Conservation (phyloP, 148 eudicot genomes). For the Cornus kousa region DNA sequence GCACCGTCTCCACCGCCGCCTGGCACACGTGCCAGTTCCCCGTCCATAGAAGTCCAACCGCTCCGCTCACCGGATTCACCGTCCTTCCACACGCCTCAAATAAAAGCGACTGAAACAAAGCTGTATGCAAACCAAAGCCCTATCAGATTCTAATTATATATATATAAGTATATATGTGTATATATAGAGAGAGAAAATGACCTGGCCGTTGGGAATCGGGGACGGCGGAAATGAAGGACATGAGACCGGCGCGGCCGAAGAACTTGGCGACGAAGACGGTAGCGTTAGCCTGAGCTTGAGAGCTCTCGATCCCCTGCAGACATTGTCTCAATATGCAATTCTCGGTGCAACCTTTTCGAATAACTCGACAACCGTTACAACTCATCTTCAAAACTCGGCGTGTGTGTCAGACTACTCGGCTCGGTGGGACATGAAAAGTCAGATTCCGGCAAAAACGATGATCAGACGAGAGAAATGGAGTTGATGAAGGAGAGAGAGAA, state of each 20-base stretch:
- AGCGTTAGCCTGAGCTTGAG: constrained; percentile 47
- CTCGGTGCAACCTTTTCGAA: constrained; percentile 45
- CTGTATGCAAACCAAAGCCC: constrained; percentile 17
- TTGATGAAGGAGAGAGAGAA: constrained; percentile 2
- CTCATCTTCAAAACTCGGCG: constrained; percentile 22
- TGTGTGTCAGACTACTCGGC: neutral
- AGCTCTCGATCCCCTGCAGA: constrained; percentile 24
- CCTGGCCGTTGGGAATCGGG: constrained; percentile 40
- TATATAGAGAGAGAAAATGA: neutral
- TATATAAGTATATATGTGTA: no score
- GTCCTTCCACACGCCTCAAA: constrained; percentile 55
- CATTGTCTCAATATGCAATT: constrained; percentile 39
- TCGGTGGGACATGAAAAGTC: neutral
- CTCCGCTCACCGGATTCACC: constrained; percentile 50
- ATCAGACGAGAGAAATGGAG: neutral
- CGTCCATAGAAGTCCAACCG: constrained; percentile 47
- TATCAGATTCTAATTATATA: neutral
- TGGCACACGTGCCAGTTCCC: constrained; percentile 53
- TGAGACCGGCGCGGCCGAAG: constrained; percentile 52
- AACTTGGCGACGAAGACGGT: constrained; percentile 51
- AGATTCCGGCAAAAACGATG: neutral
- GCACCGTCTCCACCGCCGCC: constrained; percentile 47
- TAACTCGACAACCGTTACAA: constrained; percentile 50
- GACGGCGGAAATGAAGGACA: constrained; percentile 44
- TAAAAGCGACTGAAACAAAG: constrained; percentile 47